phyloP scores from a whole-genome alignment of 306 rosid genomes.

The Fragaria vesca region DNA sequence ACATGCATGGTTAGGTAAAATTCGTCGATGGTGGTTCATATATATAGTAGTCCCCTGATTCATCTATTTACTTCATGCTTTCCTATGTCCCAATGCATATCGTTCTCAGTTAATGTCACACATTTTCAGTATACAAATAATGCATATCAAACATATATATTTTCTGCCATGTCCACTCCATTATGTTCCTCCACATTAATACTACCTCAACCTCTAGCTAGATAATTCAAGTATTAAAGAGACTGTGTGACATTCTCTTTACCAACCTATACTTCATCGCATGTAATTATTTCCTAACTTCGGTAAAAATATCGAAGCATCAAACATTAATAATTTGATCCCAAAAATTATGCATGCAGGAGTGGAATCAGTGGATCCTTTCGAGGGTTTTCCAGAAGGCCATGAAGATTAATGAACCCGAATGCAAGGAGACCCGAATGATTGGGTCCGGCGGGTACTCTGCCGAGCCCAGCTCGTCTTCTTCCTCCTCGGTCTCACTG shows the following conservation, averaged over 20 bases:
- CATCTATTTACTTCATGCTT: background rate
- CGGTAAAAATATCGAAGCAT: background rate
- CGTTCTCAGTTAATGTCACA: background rate
- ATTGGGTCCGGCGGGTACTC: slow-evolving; percentile 12
- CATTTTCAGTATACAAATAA: background rate
- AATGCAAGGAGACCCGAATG: slow-evolving; percentile 50
- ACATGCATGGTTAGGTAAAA: background rate
- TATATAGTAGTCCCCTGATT: background rate
- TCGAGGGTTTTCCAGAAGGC: slow-evolving; percentile 81
- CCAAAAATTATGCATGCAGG: slow-evolving; percentile 36
- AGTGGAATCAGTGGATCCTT: slow-evolving; percentile 94
- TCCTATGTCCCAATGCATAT: background rate
- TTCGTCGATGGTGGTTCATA: background rate
- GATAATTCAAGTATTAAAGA: background rate
- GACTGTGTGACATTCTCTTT: background rate
- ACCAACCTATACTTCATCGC: background rate
- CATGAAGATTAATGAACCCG: slow-evolving; percentile 12
- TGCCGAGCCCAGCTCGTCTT: slow-evolving; percentile 71
- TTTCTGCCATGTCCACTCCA: background rate
- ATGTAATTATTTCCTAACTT: background rate
- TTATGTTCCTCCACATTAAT: background rate
- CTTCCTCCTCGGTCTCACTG: slow-evolving; percentile 78
- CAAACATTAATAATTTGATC: background rate
- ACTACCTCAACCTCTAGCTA: background rate
- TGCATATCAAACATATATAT: background rate